These are phyloP conservation scores for cucumber (Cucumis sativus) DNA, from an alignment of 306 rosid genomes.

Conservation along the genomic window Cucumber_9930_V3 NC_026661.2:10857001-10857500, in stretches of 20 bases:
- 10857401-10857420: slow-evolving; percentile 65
- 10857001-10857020: slow-evolving; percentile 94
- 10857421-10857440: slow-evolving; percentile 45
- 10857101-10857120: slow-evolving; percentile 54
- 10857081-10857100: slow-evolving; percentile 87
- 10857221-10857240: neutral
- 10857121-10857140: slow-evolving; percentile 85
- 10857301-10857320: slow-evolving; percentile 80
- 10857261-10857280: neutral
- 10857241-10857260: neutral
- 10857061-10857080: slow-evolving; percentile 72
- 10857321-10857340: slow-evolving; percentile 72
- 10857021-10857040: slow-evolving; percentile 77
- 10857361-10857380: slow-evolving; percentile 45
- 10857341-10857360: slow-evolving; percentile 33
- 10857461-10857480: slow-evolving; percentile 70
- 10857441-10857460: slow-evolving; percentile 72
- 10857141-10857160: slow-evolving; percentile 98
- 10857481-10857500: slow-evolving; percentile 79
- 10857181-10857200: slow-evolving; percentile 31
- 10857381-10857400: slow-evolving; percentile 85
- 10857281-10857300: slow-evolving; percentile 77
- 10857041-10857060: slow-evolving; percentile 68
- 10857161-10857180: slow-evolving; percentile 95
- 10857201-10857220: neutral